phyloP scores from a whole-genome alignment of 2,329 filamentous ascomycete genomes.

The Trichoderma hamatum region DNA sequence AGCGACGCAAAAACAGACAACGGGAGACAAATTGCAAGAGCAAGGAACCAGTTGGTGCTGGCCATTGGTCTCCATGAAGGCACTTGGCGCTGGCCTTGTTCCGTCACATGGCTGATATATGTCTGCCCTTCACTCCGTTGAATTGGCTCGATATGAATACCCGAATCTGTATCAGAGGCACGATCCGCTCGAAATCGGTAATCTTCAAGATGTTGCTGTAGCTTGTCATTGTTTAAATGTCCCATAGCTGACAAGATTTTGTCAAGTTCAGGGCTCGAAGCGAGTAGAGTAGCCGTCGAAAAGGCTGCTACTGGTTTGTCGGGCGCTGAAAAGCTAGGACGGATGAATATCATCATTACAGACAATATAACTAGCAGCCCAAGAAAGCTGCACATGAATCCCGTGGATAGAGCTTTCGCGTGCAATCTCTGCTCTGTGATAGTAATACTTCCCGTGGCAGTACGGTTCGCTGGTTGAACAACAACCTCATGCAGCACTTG shows the following conservation, averaged over 20 bases:
- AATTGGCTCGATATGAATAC: neutral
- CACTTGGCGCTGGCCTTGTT: neutral
- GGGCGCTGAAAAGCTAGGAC: conserved; percentile 3
- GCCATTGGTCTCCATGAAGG: conserved; percentile 17
- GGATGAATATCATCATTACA: neutral
- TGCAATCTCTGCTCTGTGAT: conserved; percentile 8
- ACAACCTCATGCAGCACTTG: neutral
- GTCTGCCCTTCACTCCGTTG: neutral
- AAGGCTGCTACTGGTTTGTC: neutral
- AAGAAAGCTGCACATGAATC: conserved; percentile 22
- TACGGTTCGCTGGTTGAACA: conserved; percentile 6
- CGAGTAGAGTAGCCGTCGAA: conserved; percentile 13
- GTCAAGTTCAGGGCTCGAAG: neutral
- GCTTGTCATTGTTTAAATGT: neutral
- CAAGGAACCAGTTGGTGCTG: conserved; percentile 11
- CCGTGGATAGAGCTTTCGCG: conserved; percentile 10
- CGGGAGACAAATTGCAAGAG: conserved; percentile 9
- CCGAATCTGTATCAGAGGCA: neutral
- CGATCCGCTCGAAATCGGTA: conserved; percentile 1
- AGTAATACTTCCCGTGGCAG: conserved; percentile 3
- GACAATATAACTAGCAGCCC: conserved; percentile 2
- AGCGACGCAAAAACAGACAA: neutral
- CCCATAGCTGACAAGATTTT: neutral
- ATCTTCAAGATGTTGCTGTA: conserved; percentile 4
- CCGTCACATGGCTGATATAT: neutral